Evolutionary conservation across 768 basidiomycete genomes (phyloP).

Genomic region (Coprinopsis sp.): DNA sequence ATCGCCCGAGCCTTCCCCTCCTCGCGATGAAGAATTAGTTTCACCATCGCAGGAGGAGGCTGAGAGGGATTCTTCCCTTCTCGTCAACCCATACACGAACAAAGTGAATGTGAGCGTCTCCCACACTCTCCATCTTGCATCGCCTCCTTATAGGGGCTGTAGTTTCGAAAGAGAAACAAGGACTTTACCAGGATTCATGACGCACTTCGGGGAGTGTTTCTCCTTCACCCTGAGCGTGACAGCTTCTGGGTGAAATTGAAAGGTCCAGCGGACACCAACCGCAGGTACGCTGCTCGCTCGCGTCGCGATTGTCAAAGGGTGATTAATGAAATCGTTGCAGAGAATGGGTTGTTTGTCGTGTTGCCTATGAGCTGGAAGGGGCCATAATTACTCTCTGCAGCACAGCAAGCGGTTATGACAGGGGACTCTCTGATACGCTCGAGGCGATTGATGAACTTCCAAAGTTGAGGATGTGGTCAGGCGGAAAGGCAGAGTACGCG

Average conservation of each 20-base stretch:
- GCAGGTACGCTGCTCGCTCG: neutral
- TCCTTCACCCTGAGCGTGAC: too few species aligned
- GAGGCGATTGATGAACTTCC: constrained; percentile 32
- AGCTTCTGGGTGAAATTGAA: too few species aligned
- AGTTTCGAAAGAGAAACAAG: too few species aligned
- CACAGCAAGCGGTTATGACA: constrained; percentile 29
- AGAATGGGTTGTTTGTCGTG: constrained; percentile 33
- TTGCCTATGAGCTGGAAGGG: constrained; percentile 39
- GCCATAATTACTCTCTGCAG: constrained; percentile 7
- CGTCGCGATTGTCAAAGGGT: neutral
- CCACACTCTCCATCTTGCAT: neutral
- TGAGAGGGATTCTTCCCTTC: constrained; percentile 19
- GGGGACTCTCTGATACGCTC: constrained; percentile 28
- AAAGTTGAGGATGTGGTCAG: constrained; percentile 20
- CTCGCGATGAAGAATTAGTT: constrained; percentile 24
- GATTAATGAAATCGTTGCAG: too few species aligned
- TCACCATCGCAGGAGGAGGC: neutral
- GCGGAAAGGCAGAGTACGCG: constrained; percentile 28
- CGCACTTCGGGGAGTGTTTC: too few species aligned
- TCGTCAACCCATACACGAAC: constrained; percentile 25
- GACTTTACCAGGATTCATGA: too few species aligned
- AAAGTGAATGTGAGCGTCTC: neutral
- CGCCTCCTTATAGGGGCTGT: too few species aligned
- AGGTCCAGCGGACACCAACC: too few species aligned
- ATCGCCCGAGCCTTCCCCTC: neutral